Evolutionary conservation across 768 basidiomycete species (phyloP), one percentile per base, ranked within the genome.

Genomic region (Paxillus rubicundulus): DNA sequence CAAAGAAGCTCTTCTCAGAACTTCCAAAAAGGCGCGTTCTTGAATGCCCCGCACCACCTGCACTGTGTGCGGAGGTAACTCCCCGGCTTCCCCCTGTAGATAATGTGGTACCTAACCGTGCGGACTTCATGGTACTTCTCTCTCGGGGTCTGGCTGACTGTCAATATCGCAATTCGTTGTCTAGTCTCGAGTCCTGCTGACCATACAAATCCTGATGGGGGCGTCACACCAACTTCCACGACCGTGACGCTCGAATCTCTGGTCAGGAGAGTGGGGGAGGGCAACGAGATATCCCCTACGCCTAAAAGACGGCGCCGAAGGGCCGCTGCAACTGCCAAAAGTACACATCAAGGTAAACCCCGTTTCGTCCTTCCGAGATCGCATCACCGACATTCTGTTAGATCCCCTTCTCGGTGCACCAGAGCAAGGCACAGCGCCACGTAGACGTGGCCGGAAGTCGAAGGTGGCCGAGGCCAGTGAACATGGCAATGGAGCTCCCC

Each of bases 1-100:
- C 76, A 1, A 77, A 66, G 56, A 89, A 85, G 63, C 78, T 73
- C 38, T 79, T 76, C 47, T 63, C 72, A 16, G 85, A 88, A 24
- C 74, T 91, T 5, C 89, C 89, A 12, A 70, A 72, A 20, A 59
- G 64, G 32, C 77, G 69, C 59, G 46, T 74, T 20, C 30, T 24
- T 14, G 44, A 30, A 32, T 24, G 27, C n/a, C 17, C n/a, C 17
- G 17, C 37, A n/a, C n/a, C 37, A n/a, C 17, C 37, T 13, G 36
- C 36, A 16, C 14, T 37, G 37, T n/a, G 5, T 38, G n/a, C 37
- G 12, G 47, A 47, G 33, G n/a, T 13, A 12, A 7, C 18, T 10
- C 52, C 4, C 1, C 27, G 42, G 16, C 18, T 8, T n/a, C 18
- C 40, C 13, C 24, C 12, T 49, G 38, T 50, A 43, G 5, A 13